phyloP scores from a whole-genome alignment of 139 green algal genomes.

The Picochlorum sp. region DNA sequence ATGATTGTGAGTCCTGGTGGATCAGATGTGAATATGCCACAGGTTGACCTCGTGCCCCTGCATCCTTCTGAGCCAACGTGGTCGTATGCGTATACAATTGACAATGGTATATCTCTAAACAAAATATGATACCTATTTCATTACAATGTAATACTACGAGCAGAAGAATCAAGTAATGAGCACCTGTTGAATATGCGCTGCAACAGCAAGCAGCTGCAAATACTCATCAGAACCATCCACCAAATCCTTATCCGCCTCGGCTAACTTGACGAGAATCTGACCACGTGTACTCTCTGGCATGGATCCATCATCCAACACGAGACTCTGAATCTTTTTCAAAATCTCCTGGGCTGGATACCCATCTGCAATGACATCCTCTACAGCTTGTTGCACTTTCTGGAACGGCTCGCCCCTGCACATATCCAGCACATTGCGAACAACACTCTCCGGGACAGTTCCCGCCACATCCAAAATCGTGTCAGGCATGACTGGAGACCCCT shows the following conservation, averaged over 20 bases:
- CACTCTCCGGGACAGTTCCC: constrained; percentile 30
- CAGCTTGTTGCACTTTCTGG: constrained; percentile 27
- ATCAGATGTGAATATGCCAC: constrained; percentile 4
- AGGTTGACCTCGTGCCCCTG: background rate
- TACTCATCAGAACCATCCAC: constrained; percentile 76
- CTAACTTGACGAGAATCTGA: constrained; percentile 43
- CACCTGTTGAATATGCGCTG: constrained; percentile 17
- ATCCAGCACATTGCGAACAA: constrained; percentile 23
- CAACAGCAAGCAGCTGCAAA: constrained; percentile 74
- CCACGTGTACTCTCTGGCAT: constrained; percentile 34
- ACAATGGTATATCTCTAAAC: background rate
- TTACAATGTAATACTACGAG: background rate
- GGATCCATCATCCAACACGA: constrained; percentile 33
- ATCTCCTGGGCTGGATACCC: constrained; percentile 62
- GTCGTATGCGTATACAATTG: background rate
- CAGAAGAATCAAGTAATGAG: background rate
- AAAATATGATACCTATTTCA: background rate
- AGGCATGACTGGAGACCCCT: constrained; percentile 24
- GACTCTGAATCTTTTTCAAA: constrained; percentile 67
- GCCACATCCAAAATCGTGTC: constrained; percentile 41
- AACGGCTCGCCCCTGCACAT: constrained; percentile 24
- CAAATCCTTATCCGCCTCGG: constrained; percentile 64
- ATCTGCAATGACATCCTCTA: constrained; percentile 60
- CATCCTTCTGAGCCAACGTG: background rate
- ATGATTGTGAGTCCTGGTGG: constrained; percentile 47